Conservation (phyloP, 768 basidiomycete genomes). For the Heimioporus sp. region DNA sequence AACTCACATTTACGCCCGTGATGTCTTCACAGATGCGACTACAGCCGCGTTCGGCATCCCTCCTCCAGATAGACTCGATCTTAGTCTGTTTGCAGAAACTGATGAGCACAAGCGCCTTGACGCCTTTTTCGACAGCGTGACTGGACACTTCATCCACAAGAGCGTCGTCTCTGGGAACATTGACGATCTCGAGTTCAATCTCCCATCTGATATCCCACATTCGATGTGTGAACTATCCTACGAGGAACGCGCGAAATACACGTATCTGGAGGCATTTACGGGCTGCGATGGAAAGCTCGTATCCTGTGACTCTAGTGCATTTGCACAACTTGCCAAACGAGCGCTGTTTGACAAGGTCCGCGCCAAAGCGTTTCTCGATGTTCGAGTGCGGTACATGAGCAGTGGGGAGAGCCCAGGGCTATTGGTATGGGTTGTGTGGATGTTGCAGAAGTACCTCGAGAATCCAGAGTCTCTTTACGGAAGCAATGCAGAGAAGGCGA, state of each 20-base stretch:
- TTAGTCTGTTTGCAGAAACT: neutral
- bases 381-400: constrained; percentile 20
- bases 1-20: neutral
- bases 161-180: constrained; percentile 13
- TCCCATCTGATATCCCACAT: constrained; percentile 1
- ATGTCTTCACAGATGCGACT: constrained; percentile 1
- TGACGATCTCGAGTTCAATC: constrained; percentile 16
- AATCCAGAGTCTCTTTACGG: constrained; percentile 7
- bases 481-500: constrained; percentile 14
- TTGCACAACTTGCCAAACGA: constrained; percentile 9
- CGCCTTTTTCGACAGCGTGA: constrained; percentile 10
- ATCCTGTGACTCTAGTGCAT: constrained; percentile 4
- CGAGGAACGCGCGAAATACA: constrained; percentile 13
- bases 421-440: constrained; percentile 11
- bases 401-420: constrained; percentile 9
- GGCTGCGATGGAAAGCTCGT: constrained; percentile 15
- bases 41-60: constrained; percentile 6
- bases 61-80: neutral
- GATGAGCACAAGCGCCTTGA: constrained; percentile 14
- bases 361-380: constrained; percentile 1
- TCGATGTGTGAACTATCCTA: constrained; percentile 13
- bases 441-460: constrained; percentile 7
- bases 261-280: neutral
- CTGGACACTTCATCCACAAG: constrained; percentile 17
- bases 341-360: constrained; percentile 15